phyloP scores from a whole-genome alignment of 1,284 basidiomycete species.

The Hemileia vastatrix region DNA sequence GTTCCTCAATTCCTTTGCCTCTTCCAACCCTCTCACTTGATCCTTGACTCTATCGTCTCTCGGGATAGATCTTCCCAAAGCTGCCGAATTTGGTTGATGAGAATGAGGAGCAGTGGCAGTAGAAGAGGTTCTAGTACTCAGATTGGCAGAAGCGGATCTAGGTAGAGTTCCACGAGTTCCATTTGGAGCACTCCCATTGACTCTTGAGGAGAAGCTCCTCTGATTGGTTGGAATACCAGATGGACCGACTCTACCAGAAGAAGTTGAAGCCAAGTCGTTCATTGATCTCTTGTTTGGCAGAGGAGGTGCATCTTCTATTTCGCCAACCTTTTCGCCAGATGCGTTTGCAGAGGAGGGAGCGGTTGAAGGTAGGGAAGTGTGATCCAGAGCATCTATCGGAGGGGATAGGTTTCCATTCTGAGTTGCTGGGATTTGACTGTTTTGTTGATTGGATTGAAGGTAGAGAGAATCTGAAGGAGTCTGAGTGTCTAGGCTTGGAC shows the following conservation, averaged over 20 bases:
- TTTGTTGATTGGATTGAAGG: background rate
- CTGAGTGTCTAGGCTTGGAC: background rate
- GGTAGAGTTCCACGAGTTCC: background rate
- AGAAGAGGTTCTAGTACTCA: background rate
- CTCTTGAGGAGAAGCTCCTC: background rate
- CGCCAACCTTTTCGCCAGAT: background rate
- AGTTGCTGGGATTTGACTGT: too few species aligned
- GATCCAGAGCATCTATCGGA: background rate
- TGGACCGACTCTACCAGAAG: background rate
- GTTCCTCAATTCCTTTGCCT: constrained; percentile 37
- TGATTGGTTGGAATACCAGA: background rate
- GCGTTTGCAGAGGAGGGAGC: background rate
- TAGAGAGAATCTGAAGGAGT: background rate
- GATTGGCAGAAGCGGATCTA: background rate
- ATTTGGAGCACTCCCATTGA: background rate
- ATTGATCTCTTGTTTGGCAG: background rate
- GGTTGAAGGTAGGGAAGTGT: background rate
- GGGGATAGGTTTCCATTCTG: background rate
- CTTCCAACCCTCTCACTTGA: constrained; percentile 34
- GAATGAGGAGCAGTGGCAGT: background rate
- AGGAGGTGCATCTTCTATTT: background rate
- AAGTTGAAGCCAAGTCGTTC: background rate
- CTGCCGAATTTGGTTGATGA: background rate
- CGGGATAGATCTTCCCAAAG: constrained; percentile 19
- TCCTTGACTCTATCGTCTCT: constrained; percentile 37